These are phyloP conservation scores for Grigorovia humatica DNA, from an alignment of 805 yeast species.

Conservation along the genomic window DNA sequence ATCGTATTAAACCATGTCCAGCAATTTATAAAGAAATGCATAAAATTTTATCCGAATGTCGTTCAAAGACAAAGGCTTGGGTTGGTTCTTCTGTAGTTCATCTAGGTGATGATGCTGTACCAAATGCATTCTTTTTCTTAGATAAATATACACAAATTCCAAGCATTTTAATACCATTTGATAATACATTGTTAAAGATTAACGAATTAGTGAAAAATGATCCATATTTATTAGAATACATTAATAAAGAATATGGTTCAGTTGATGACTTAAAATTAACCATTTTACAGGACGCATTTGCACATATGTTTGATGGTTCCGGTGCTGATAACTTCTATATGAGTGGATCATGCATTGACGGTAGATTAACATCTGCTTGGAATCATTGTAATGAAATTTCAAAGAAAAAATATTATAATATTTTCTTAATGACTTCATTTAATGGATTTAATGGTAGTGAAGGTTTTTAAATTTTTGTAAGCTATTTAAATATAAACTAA, in stretches of 20 bases:
- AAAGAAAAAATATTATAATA: conserved; percentile 51
- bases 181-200: conserved; percentile 44
- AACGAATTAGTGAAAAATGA: conserved; percentile 43
- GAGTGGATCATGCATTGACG: conserved; percentile 80
- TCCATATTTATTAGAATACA: conserved; percentile 38
- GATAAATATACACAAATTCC: conserved; percentile 79
- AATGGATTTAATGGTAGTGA: conserved; percentile 68
- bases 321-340: conserved; percentile 79
- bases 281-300: conserved; percentile 33
- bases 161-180: conserved; percentile 62
- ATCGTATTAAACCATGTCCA: conserved; percentile 69
- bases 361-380: conserved; percentile 73
- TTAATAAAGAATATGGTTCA: conserved; percentile 47
- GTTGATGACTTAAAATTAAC: conserved; percentile 41
- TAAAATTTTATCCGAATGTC: conserved; percentile 54
- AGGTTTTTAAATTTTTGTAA: conserved; percentile 33
- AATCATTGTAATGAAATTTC: conserved; percentile 66
- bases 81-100: conserved; percentile 75
- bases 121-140: conserved; percentile 68
- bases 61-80: conserved; percentile 54
- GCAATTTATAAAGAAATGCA: conserved; percentile 61
- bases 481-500: too few relatives aligned
- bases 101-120: conserved; percentile 75
- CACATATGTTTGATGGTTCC: conserved; percentile 57
- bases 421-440: conserved; percentile 59